Base-by-base conservation (phyloP, 1,284 basidiomycete genomes). In the Naganishia liquefaciens region DNA sequence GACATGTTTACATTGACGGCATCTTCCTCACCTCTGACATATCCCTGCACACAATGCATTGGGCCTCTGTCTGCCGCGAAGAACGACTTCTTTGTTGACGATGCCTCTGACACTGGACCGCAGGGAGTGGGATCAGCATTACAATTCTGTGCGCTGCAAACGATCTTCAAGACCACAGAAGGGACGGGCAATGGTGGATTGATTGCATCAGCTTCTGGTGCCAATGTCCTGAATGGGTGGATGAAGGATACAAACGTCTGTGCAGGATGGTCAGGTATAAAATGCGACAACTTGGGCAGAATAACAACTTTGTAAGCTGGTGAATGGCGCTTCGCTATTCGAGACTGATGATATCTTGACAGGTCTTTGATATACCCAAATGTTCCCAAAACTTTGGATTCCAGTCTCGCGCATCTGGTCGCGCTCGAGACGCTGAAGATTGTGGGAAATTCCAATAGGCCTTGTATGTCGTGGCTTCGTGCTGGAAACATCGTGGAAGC, bases 101-200 rank as follows among this genome's bases (percentile, higher is more conserved):
- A 71, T 0, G 21, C 46, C 5, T 27, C 42, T 6, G 44, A 39
- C 46, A 19, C 53, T n/a, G 9, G 52, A 44, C 62, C 68, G 70
- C 0, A 74, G 0, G 74, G 73, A 10, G 73, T 77, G 15, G 77
- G 77, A 2, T 71, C 74, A 2, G 75, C 74, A 1, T 66, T 78
- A 10, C 78, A 80, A 67, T 80, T 75, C 67, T 80, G 79, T 55
- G 74, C 76, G 1, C 65, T 80, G 51, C 71, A 73, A 64, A 73
- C 77, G 42, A 54, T 80, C 2, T 72, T 65, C 52, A 65, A 68
- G 54, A 63, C 23, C 13, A 69, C 69, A 23, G 53, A 60, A 0
- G 63, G 47, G 19, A 52, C 52, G 5, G 58, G 50, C 11, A 50
- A 65, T 15, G 71, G 63, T 3, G 30, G 17, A 7, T 5, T 11